Percentiles rank a stretch among this genome's conserved stretches.
Conservation (phyloP, 169 alveolate genomes). For the Plasmodium gonderi region DNA sequence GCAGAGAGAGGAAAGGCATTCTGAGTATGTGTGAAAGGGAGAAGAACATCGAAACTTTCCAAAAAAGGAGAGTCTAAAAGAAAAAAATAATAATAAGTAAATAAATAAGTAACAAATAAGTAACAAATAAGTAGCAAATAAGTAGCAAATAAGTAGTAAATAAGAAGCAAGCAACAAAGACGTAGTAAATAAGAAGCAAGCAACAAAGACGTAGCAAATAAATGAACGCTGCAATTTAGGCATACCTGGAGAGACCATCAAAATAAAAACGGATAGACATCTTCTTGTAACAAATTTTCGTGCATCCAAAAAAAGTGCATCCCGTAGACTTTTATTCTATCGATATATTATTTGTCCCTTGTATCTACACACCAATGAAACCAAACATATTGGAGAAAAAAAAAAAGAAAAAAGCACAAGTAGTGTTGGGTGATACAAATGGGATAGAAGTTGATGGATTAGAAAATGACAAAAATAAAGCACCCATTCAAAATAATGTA, state of each 20-base stretch:
- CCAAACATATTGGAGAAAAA: conserved; percentile 41
- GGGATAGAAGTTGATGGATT: conserved; percentile 2
- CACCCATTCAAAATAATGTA: conserved; percentile 17
- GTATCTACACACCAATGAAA: conserved; percentile 5
- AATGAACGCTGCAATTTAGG: no score
- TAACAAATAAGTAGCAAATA: no score
- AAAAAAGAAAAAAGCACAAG: conserved; percentile 46
- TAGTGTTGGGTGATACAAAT: background rate
- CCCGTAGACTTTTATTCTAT: background rate
- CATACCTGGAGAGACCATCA: no score
- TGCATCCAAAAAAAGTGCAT: background rate
- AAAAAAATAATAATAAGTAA: background rate
- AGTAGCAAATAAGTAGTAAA: no score
- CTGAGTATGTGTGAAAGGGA: background rate
- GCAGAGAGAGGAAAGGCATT: background rate
- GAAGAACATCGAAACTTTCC: background rate
- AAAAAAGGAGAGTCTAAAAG: background rate
- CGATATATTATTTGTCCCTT: background rate
- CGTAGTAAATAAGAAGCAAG: no score
- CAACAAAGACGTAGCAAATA: no score
- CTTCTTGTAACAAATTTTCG: no score
- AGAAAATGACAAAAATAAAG: conserved; percentile 22
- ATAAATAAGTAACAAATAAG: background rate
- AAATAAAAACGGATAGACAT: no score
- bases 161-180: no score